These are phyloP conservation scores for Arctostaphylos glauca DNA, from an alignment of 148 eudicot genomes.

Conservation along the genomic window DNA sequence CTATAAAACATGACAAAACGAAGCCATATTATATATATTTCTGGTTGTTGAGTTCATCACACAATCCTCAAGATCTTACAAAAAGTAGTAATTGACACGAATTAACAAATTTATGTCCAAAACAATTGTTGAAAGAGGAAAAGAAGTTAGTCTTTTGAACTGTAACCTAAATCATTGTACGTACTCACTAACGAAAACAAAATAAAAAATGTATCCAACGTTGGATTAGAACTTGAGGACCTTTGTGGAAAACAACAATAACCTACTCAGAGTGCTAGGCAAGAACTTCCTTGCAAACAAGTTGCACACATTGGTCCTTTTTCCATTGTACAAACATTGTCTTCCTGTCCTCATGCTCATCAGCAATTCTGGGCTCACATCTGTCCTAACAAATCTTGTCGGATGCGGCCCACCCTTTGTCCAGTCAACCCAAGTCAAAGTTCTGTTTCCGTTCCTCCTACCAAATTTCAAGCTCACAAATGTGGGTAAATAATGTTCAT, in stretches of 20 bases:
- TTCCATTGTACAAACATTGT: conserved; percentile 46
- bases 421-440: conserved; percentile 84
- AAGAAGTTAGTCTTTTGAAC: background rate
- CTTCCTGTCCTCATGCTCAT: conserved; percentile 37
- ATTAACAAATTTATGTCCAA: background rate
- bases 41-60: background rate
- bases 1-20: no score
- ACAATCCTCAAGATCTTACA: background rate
- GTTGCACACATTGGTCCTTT: conserved; percentile 32
- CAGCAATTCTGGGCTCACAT: conserved; percentile 38
- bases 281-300: conserved; percentile 68
- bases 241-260: conserved; percentile 37
- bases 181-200: background rate
- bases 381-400: conserved; percentile 35
- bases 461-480: conserved; percentile 40
- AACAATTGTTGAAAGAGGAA: background rate
- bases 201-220: background rate
- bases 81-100: background rate
- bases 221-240: conserved; percentile 25
- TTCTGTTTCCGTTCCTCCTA: conserved; percentile 49
- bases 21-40: background rate
- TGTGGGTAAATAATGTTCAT: conserved; percentile 84
- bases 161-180: background rate
- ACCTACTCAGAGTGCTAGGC: conserved; percentile 43
- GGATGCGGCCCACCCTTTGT: conserved; percentile 64